Evolutionary conservation across 345 rosid genomes (phyloP), one percentile per base, ranked within the genome.

Genomic region (Ceriops zippeliana): DNA sequence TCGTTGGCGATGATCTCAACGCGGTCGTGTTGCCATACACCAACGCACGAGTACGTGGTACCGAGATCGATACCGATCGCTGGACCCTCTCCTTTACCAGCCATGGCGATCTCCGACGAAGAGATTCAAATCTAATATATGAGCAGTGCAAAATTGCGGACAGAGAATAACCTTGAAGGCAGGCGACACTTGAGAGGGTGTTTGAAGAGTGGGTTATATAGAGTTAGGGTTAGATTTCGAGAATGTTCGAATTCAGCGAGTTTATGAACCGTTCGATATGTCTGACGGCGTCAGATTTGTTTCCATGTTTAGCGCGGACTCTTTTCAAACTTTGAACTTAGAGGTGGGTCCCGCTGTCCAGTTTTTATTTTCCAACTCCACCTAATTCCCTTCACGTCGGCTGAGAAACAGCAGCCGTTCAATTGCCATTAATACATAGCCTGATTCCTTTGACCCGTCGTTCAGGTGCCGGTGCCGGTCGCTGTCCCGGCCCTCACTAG

Each of bases 1-100:
- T 79, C 82, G 27, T 79, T 79, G 1, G 82, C 79, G 7, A 79
- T 75, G 62, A 79, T 79, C 74, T 79, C 82, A 8, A 79, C 82
- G n/a, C 79, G 76, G 65, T 79, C 82, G 17, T 79, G 82, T 32
- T 79, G 82, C 82, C 82, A 79, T 0, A 79, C 79, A 9, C 82
- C 82, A 0, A 79, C 82, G 60, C 82, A 79, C 5, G 79, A 79
- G 51, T 79, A 79, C 1, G 82, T 75, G 7, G 81, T 78, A 4
- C 81, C 81, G 22, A 78, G 35, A 51, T 78, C 81, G 24, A 78
- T 73, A 5, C 79, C 82, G 7, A 75, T 79, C 3, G 83, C 77
- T 30, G 83, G 83, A 35, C 59, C 59, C 59, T 56, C 59, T 8
- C 59, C 59, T 24, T 56, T 56, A 21, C 59, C 59, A 6, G 59